Evolutionary conservation across 2,329 filamentous ascomycete genomes (phyloP).

Genomic region (Dendryphion nanum): DNA sequence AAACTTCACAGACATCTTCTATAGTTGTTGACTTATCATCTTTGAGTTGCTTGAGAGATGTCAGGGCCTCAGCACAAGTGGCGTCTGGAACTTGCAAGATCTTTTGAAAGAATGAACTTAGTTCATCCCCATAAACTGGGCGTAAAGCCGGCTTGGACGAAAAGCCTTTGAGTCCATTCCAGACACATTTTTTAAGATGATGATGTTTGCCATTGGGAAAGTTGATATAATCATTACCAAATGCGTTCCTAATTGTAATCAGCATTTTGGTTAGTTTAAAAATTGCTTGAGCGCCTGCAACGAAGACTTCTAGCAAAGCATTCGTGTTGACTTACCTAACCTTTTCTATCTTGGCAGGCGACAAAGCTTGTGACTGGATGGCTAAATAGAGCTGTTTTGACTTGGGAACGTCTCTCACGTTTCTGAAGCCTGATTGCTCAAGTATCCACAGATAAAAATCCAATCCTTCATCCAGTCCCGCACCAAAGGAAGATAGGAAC

Average conservation of each 20-base stretch:
- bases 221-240: constrained; percentile 1
- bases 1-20: not conserved
- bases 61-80: not conserved
- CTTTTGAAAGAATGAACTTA: not conserved
- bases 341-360: not conserved
- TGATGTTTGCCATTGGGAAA: not conserved
- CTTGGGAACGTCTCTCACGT: not conserved
- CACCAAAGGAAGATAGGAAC: not conserved
- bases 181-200: constrained; percentile 1
- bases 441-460: not conserved
- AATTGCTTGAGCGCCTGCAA: not conserved
- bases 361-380: not conserved
- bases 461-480: not conserved
- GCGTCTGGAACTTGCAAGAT: not conserved
- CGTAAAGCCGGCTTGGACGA: not conserved
- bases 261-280: not conserved
- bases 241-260: not conserved
- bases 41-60: not conserved
- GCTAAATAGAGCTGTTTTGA: not conserved
- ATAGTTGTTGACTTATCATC: not conserved
- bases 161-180: not conserved
- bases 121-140: not conserved
- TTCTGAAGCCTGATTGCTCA: not conserved
- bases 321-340: not conserved
- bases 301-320: not conserved